Conservation (phyloP, 2,329 filamentous ascomycete species). For the Aspergillus cejpii region DNA sequence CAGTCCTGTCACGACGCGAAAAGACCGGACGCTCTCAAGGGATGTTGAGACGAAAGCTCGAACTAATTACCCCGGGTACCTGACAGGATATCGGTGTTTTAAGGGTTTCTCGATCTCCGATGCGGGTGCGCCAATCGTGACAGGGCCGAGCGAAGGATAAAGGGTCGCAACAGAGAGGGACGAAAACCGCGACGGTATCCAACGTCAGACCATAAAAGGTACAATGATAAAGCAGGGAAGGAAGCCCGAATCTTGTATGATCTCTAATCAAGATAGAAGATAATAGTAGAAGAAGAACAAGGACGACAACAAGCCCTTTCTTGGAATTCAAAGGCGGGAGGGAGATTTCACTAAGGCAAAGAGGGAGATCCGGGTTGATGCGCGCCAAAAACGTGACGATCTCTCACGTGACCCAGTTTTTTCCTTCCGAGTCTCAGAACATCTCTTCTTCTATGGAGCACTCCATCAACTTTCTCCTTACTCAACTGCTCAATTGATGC, state of each 20-base stretch:
- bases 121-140: slow-evolving; percentile 27
- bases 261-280: neutral
- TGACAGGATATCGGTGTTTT: slow-evolving; percentile 13
- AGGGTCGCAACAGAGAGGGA: slow-evolving; percentile 23
- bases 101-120: slow-evolving; percentile 19
- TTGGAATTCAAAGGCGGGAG: slow-evolving; percentile 14
- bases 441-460: slow-evolving; percentile 3
- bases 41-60: slow-evolving; percentile 3
- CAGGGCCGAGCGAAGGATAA: slow-evolving; percentile 20
- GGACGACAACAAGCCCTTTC: slow-evolving; percentile 9
- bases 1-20: neutral
- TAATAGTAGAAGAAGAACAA: neutral
- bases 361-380: slow-evolving; percentile 20
- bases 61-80: neutral
- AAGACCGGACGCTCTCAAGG: neutral
- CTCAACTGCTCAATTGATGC: slow-evolving; percentile 1
- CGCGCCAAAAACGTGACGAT: slow-evolving; percentile 32
- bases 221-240: neutral
- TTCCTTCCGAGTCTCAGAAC: slow-evolving; percentile 14
- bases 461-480: neutral
- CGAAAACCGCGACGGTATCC: slow-evolving; percentile 16
- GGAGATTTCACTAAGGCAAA: slow-evolving; percentile 10
- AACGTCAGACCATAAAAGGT: slow-evolving; percentile 10
- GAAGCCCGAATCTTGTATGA: neutral
- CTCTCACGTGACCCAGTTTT: slow-evolving; percentile 28